Base-by-base conservation (phyloP, 345 rosid genomes). In the Melaleuca alternifolia region DNA sequence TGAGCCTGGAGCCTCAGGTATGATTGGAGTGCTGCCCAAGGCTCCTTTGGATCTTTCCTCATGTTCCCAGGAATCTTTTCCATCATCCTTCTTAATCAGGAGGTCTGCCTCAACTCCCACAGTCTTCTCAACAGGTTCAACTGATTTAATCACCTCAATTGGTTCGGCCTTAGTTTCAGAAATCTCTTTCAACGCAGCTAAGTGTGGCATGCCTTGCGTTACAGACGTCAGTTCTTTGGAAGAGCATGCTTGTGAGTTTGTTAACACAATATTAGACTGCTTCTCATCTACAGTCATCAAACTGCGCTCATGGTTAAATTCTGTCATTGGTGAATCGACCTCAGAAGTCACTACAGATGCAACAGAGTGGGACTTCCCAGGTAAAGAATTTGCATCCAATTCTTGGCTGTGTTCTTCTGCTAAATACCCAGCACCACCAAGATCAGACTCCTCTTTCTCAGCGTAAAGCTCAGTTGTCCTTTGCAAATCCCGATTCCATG, bases 1-100 rank as follows among this genome's bases (percentile, higher is more conserved):
- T 86, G 99, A 96, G 87, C 93, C 93, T 5, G 97, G 98, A 50
- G 96, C 99, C 87, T 95, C 99, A 23, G 94, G 87, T 65, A 89
- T 59, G 86, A 90, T 77, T 79, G 90, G 86, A 21, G 88, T 88
- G 87, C 94, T 95, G 86, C 90, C 93, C 54, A 93, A 92, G 86
- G 89, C 77, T 84, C 86, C 90, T 92, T 91, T 93, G 50, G 92
- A 90, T 82, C 87, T 86, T 87, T 94, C 97, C 92, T 97, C 98
- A 18, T 89, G 83, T 86, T 94, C 97, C 97, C 96, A 93, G 41
- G 89, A 93, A 62, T 89, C 92, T 85, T 92, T 93, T 51, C 93
- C 96, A 37, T 94, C 96, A 77, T 94, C 94, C 89, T 93, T 96
- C 86, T 89, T 93, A 88, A 83, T 83, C 86, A 6, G 91, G 44